A percentile compares a stretch with the other conserved stretches of the same genome.
phyloP scores from a whole-genome alignment of 2,329 filamentous ascomycete species.

The Fonsecaea erecta region DNA sequence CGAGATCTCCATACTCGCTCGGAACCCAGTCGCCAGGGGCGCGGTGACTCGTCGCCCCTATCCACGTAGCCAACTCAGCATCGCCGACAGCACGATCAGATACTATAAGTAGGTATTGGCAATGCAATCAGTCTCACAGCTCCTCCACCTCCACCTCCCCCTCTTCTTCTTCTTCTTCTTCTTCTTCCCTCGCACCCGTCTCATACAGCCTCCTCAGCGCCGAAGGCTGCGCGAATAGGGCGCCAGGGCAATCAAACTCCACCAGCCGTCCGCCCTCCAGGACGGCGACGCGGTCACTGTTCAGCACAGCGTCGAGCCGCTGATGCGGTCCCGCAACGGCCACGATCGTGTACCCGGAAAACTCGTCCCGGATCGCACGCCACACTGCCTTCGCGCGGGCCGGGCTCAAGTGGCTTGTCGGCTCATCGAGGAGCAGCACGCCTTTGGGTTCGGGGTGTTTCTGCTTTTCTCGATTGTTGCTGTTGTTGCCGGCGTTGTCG shows the following conservation, averaged over 20 bases:
- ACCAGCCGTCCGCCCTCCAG: conserved; percentile 47
- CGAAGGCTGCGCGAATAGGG: conserved; percentile 39
- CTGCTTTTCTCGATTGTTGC: conserved; percentile 39
- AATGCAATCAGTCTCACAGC: neutral
- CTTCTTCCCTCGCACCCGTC: neutral
- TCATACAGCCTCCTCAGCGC: conserved; percentile 1
- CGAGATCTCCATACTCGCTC: too few relatives aligned
- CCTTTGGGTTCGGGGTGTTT: neutral
- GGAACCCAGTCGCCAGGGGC: too few relatives aligned
- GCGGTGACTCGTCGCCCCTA: neutral
- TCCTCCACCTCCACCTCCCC: too few relatives aligned
- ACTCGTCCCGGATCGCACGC: conserved; percentile 58
- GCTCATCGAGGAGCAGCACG: conserved; percentile 48
- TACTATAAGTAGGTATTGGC: neutral
- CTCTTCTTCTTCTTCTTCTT: neutral
- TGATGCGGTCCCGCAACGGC: conserved; percentile 54
- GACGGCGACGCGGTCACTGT: conserved; percentile 64
- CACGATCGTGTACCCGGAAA: conserved; percentile 63
- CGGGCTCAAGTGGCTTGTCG: conserved; percentile 56
- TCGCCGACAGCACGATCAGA: too few relatives aligned
- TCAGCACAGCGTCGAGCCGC: conserved; percentile 63
- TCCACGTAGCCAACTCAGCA: too few relatives aligned
- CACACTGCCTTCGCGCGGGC: conserved; percentile 63
- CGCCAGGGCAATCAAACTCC: conserved; percentile 34
- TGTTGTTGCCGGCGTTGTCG: neutral